Conservation (phyloP, 768 basidiomycete species). For the Kockovaella imperatae region DNA sequence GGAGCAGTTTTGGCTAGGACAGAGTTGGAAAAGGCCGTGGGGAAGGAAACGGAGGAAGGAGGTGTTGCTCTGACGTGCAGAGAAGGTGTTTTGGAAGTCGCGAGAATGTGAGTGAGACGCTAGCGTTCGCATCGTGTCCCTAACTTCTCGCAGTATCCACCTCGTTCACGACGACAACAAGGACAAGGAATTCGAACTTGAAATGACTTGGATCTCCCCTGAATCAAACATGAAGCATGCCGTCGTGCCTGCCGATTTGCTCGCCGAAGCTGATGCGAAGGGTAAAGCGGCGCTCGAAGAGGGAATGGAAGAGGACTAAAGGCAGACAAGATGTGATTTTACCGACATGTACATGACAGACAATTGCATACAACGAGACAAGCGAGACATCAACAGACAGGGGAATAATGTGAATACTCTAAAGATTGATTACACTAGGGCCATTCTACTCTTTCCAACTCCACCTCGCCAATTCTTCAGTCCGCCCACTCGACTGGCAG, state of each 20-base stretch:
- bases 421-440: constrained; percentile 35
- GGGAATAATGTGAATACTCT: background rate
- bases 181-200: constrained; percentile 96
- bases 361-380: no score
- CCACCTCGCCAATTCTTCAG: constrained; percentile 88
- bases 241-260: constrained; percentile 74
- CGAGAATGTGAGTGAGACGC: constrained; percentile 68
- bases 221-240: constrained; percentile 74
- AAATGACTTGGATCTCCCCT: constrained; percentile 90
- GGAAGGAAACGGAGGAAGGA: constrained; percentile 51
- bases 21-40: constrained; percentile 90
- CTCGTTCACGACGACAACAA: constrained; percentile 95
- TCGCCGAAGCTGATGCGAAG: constrained; percentile 74
- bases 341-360: no score
- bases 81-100: constrained; percentile 86
- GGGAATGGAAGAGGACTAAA: constrained; percentile 45
- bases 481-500: constrained; percentile 70
- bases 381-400: no score
- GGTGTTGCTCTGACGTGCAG: constrained; percentile 53
- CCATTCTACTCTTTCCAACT: constrained; percentile 45
- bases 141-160: constrained; percentile 62
- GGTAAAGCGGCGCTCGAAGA: constrained; percentile 79
- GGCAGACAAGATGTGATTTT: no score
- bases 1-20: constrained; percentile 98
- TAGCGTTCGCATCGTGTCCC: background rate